phyloP scores from a whole-genome alignment of 164 flowering plant genomes.

The Sextonia rubra region DNA sequence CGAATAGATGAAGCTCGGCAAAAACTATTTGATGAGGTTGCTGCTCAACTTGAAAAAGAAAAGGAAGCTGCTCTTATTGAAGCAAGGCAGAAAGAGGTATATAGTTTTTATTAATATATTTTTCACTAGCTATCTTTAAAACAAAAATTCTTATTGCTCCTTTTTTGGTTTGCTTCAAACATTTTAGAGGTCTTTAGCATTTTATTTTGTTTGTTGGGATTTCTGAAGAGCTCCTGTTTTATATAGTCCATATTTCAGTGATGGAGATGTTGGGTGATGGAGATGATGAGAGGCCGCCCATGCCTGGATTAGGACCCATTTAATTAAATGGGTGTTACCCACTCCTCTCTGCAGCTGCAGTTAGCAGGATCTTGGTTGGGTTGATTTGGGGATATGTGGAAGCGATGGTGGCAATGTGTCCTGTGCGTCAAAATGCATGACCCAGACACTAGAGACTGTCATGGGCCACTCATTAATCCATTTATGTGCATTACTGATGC shows the following conservation, averaged over 20 bases:
- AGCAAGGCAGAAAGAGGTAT: conserved; percentile 78
- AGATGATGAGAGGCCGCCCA: too few relatives aligned
- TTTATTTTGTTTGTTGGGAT: background rate
- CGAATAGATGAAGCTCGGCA: conserved; percentile 79
- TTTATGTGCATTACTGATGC: too few relatives aligned
- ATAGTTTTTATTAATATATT: background rate
- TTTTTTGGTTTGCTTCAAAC: background rate
- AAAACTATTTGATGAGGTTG: conserved; percentile 68
- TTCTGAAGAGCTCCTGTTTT: background rate
- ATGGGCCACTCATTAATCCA: too few relatives aligned
- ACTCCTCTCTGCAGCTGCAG: background rate
- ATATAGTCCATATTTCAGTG: background rate
- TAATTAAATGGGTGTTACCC: background rate
- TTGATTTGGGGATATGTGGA: background rate
- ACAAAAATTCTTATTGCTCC: background rate
- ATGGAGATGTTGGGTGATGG: too few relatives aligned
- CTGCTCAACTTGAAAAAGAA: conserved; percentile 80
- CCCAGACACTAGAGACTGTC: background rate
- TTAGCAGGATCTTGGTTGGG: background rate
- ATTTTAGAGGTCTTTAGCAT: too few relatives aligned
- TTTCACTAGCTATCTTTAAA: background rate
- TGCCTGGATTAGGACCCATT: background rate
- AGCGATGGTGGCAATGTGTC: background rate
- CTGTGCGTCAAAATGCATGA: background rate
- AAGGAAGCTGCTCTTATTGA: conserved; percentile 71